A percentile compares a stretch with the other conserved stretches of the same genome.
Conservation (phyloP, 306 rosid genomes). For the Sechiopsis laciniata region DNA sequence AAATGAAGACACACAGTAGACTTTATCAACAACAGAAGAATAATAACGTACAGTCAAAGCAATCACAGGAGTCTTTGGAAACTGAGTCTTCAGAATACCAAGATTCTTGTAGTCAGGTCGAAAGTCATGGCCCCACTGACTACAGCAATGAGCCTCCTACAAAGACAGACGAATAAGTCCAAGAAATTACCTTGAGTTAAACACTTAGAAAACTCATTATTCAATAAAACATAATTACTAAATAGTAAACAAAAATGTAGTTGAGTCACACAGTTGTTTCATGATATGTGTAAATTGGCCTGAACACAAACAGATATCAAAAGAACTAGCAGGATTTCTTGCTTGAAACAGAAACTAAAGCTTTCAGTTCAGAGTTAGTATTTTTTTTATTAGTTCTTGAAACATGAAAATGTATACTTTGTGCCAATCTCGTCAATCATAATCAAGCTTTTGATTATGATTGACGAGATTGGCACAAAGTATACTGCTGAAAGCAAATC, state of each 20-base stretch:
- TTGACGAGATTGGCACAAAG: background rate
- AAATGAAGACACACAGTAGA: background rate
- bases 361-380: too few relatives aligned
- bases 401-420: too few relatives aligned
- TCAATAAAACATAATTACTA: background rate
- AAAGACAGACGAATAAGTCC: background rate
- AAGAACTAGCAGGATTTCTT: too few relatives aligned
- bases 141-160: constrained; percentile 99
- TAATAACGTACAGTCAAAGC: constrained; percentile 70
- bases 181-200: background rate
- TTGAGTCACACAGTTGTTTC: too few relatives aligned
- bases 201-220: background rate
- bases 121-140: constrained; percentile 99
- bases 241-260: background rate
- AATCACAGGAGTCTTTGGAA: constrained; percentile 76
- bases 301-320: too few relatives aligned
- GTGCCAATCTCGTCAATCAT: background rate
- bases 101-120: constrained; percentile 97
- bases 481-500: background rate
- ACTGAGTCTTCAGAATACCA: constrained; percentile 90
- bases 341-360: too few relatives aligned
- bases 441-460: background rate
- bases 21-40: constrained; percentile 6
- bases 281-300: too few relatives aligned
- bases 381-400: too few relatives aligned